Base-by-base conservation (phyloP, 2,329 filamentous ascomycete genomes). In the Microsporum ferrugineum region DNA sequence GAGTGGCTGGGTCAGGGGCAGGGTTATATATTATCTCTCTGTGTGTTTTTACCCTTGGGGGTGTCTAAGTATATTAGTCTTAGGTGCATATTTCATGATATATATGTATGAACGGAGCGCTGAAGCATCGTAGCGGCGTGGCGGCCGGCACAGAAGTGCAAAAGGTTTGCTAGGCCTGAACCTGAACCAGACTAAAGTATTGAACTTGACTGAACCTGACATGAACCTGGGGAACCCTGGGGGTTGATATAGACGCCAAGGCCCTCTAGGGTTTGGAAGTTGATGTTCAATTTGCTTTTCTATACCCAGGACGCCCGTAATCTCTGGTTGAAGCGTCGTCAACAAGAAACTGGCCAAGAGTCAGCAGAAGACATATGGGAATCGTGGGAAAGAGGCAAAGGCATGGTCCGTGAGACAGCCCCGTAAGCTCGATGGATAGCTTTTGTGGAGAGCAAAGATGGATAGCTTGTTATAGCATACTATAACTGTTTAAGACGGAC, bases 181-280 rank as follows among this genome's bases (percentile, higher is more conserved):
- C 12, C n/a, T 53, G 49, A 53, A n/a, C 31, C 49, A 34, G 29
- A 34, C 29, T 33, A 31, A 23, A 23, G 17, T 47, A 47, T 27
- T 53, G 29, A 53, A 53, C 29, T 27, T 14, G 49, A 53, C 49
- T 53, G 49, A 53, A 34, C 49, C 49, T 53, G 49, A 53, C 49
- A 53, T 53, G 49, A 53, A 53, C 49, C 49, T 53, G 49, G 49
- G 49, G 49, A 53, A 53, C 23, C 49, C 49, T 27, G 6, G 49
- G 10, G 29, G 27, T n/a, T 33, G 49, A 34, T 7, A 31, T 34
- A 43, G 17, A 43, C 14, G 49, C 49, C 49, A 53, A 53, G 49
- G 5, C 14, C 27, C 31, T 27, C 33, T 33, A 27, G 49, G 49
- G 33, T 27, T 53, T 53, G n/a, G 17, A 2, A 14, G 5, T 33